phyloP scores from a whole-genome alignment of 2,329 filamentous ascomycete species.

The Beauveria sp. region DNA sequence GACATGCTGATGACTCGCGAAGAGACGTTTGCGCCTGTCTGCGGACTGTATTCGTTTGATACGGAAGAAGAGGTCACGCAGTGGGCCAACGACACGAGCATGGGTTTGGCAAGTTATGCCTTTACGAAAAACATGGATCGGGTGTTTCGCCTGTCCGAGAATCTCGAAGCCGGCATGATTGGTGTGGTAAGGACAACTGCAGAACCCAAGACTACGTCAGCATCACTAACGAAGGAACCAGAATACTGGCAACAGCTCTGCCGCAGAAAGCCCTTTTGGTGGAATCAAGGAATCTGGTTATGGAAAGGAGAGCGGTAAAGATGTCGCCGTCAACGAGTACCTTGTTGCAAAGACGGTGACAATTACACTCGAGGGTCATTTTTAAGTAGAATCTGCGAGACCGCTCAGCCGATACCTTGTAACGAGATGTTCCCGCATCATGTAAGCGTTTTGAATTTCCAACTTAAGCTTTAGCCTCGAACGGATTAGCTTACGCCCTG shows the following conservation, averaged over 20 bases:
- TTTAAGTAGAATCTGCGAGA: conserved; percentile 14
- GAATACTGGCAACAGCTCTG: conserved; percentile 32
- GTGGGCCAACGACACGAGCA: conserved; percentile 57
- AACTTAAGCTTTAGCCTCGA: background rate
- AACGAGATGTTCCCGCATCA: background rate
- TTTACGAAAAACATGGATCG: conserved; percentile 44
- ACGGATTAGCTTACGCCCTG: background rate
- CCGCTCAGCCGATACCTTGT: too few species aligned
- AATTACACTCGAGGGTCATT: conserved; percentile 32
- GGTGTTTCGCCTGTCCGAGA: conserved; percentile 36
- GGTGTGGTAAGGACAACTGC: conserved; percentile 27
- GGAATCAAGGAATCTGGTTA: conserved; percentile 41
- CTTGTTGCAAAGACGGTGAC: conserved; percentile 39
- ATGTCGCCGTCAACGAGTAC: conserved; percentile 39
- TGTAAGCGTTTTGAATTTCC: background rate
- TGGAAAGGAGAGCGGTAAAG: conserved; percentile 41
- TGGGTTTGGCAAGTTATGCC: conserved; percentile 67
- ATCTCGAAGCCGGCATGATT: conserved; percentile 38
- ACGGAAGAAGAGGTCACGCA: conserved; percentile 62
- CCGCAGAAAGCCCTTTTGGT: conserved; percentile 38
- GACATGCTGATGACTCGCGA: conserved; percentile 61
- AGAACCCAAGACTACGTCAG: too few species aligned
- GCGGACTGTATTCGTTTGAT: conserved; percentile 60
- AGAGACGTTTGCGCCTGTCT: conserved; percentile 67
- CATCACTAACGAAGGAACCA: background rate